A percentile compares a stretch with the other conserved stretches of the same genome.
phyloP scores from a whole-genome alignment of 805 yeast species.

The Jamesozyma hellenica region DNA sequence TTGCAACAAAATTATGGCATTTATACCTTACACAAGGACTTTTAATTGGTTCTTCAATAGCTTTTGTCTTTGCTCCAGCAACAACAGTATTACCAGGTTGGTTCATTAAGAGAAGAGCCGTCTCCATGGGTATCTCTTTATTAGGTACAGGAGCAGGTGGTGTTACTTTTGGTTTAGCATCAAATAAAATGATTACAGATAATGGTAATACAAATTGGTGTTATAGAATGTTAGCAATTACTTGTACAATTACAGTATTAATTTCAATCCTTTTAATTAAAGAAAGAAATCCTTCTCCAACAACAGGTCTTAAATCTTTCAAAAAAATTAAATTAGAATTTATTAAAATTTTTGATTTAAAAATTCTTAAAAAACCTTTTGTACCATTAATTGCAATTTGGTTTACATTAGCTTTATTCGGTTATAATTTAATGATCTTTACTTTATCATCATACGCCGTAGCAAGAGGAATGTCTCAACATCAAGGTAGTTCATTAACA shows the following conservation, averaged over 20 bases:
- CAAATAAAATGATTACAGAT: slow-evolving; percentile 33
- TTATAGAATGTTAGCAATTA: slow-evolving; percentile 35
- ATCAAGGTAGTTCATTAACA: slow-evolving; percentile 37
- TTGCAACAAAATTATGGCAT: slow-evolving; percentile 52
- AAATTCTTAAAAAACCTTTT: slow-evolving; percentile 25
- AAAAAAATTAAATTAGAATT: slow-evolving; percentile 12
- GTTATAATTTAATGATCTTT: slow-evolving; percentile 37
- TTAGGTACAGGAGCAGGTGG: slow-evolving; percentile 49
- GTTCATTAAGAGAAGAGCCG: slow-evolving; percentile 54
- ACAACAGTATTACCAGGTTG: slow-evolving; percentile 56
- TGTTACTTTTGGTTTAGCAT: slow-evolving; percentile 34
- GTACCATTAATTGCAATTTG: slow-evolving; percentile 31
- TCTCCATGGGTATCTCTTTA: slow-evolving; percentile 41
- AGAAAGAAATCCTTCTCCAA: slow-evolving; percentile 34
- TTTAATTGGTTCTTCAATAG: slow-evolving; percentile 42
- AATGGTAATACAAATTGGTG: slow-evolving; percentile 41
- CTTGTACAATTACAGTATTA: slow-evolving; percentile 30
- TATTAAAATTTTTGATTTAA: slow-evolving; percentile 29
- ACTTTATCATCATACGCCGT: slow-evolving; percentile 40
- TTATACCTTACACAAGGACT: slow-evolving; percentile 60
- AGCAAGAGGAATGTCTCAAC: slow-evolving; percentile 36
- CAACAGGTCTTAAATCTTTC: slow-evolving; percentile 19
- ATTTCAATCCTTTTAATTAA: slow-evolving; percentile 36
- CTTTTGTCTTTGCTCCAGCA: slow-evolving; percentile 49
- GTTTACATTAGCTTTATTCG: slow-evolving; percentile 30